Conservation (phyloP, 495 filamentous ascomycete genomes). For the Penicillium pancosmium region DNA sequence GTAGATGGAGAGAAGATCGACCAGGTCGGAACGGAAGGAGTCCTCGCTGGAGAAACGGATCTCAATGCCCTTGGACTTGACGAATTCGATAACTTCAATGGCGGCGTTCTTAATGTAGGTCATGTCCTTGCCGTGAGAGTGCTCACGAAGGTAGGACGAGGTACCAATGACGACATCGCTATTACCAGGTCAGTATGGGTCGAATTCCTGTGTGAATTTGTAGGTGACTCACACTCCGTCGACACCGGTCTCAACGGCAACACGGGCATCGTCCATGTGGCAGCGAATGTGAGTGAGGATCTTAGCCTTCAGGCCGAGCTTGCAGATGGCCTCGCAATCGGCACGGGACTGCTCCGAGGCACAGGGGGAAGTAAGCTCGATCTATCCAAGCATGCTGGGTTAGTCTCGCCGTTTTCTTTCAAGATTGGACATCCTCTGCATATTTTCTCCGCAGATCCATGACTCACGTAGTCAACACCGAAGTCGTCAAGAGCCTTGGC, state of each 20-base stretch:
- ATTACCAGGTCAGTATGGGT: conserved; percentile 22
- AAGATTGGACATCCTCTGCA: conserved; percentile 14
- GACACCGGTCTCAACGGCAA: conserved; percentile 86
- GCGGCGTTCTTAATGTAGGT: conserved; percentile 87
- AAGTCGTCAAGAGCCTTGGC: conserved; percentile 76
- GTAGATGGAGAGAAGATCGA: conserved; percentile 78
- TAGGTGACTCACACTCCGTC: conserved; percentile 60
- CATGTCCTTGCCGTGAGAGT: conserved; percentile 95
- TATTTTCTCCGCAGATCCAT: conserved; percentile 17
- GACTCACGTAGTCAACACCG: conserved; percentile 84
- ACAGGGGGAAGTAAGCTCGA: conserved; percentile 80
- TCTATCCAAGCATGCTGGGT: conserved; percentile 37
- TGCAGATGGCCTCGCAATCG: conserved; percentile 89
- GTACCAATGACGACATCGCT: conserved; percentile 94
- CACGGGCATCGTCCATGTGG: conserved; percentile 88
- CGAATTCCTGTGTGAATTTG: neutral
- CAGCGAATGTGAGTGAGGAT: conserved; percentile 85
- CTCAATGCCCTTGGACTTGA: conserved; percentile 89
- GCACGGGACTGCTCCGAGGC: conserved; percentile 78
- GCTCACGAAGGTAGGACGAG: conserved; percentile 85
- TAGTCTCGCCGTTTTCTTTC: neutral
- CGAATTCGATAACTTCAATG: conserved; percentile 90
- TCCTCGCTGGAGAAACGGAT: conserved; percentile 79
- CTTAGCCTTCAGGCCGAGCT: conserved; percentile 83
- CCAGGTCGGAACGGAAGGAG: conserved; percentile 80